Percentiles rank a stretch among this genome's conserved stretches.
phyloP scores from a whole-genome alignment of 1,284 basidiomycete species.

The Tilletia setariae region DNA sequence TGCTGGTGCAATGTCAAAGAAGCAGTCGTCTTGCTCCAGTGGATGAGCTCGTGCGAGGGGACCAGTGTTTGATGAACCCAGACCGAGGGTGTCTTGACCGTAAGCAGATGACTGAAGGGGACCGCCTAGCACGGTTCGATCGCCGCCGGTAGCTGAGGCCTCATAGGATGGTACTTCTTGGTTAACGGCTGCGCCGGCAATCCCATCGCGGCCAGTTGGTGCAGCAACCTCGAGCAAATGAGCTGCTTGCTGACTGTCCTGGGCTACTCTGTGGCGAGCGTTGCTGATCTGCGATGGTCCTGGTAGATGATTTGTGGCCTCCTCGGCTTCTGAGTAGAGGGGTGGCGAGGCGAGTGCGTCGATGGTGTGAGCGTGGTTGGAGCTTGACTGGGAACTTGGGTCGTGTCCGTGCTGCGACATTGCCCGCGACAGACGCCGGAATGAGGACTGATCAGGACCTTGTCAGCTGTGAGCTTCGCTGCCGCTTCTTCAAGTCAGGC shows the following conservation, averaged over 20 bases:
- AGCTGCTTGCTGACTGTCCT: too few species aligned
- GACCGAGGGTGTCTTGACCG: background rate
- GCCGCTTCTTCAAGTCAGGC: too few species aligned
- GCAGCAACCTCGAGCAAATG: too few species aligned
- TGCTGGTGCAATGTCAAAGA: constrained; percentile 49
- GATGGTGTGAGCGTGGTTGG: background rate
- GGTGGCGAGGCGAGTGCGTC: constrained; percentile 8
- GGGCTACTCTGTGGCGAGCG: too few species aligned
- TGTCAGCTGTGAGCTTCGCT: too few species aligned
- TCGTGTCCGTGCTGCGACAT: too few species aligned
- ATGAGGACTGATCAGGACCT: too few species aligned
- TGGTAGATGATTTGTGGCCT: background rate
- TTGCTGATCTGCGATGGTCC: too few species aligned
- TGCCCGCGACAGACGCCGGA: too few species aligned
- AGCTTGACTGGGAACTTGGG: background rate
- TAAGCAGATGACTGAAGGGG: background rate
- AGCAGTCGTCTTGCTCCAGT: constrained; percentile 18
- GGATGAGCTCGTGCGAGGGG: background rate
- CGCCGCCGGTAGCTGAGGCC: constrained; percentile 2
- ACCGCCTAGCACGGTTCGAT: background rate
- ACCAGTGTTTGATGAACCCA: background rate
- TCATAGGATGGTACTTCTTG: background rate
- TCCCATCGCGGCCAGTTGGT: too few species aligned
- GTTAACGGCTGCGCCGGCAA: background rate
- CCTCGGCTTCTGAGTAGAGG: constrained; percentile 2